phyloP scores from a whole-genome alignment of 495 filamentous ascomycete genomes.

The Mycothermus thermophilus region DNA sequence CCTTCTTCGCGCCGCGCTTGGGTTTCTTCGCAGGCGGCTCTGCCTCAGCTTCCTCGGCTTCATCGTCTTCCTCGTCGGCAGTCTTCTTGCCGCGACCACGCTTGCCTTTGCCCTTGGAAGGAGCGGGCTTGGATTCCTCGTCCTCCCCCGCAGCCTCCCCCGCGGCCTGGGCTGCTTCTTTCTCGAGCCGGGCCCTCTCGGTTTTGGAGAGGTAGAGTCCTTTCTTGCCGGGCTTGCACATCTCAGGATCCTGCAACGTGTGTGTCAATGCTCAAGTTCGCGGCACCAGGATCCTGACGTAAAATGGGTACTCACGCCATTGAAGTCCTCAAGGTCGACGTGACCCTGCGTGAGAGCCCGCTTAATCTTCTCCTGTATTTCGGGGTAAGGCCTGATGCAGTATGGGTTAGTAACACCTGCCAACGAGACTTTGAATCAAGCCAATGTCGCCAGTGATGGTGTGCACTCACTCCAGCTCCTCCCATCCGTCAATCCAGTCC shows the following conservation, averaged over 20 bases:
- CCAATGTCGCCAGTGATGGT: too few relatives aligned
- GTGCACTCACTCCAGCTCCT: conserved; percentile 42
- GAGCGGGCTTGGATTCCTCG: conserved; percentile 14
- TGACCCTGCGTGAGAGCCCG: conserved; percentile 54
- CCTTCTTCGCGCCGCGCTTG: conserved; percentile 11
- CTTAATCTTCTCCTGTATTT: conserved; percentile 47
- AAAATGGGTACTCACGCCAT: conserved; percentile 49
- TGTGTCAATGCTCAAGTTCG: neutral
- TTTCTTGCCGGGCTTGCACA: conserved; percentile 50
- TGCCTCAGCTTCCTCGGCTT: conserved; percentile 12
- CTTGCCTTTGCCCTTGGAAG: conserved; percentile 24
- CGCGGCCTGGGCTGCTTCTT: conserved; percentile 11
- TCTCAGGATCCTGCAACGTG: conserved; percentile 44
- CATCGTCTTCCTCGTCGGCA: conserved; percentile 13
- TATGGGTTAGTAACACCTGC: neutral
- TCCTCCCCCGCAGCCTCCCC: conserved; percentile 20
- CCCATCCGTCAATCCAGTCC: conserved; percentile 52
- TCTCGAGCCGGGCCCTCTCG: conserved; percentile 26
- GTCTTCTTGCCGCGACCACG: conserved; percentile 23
- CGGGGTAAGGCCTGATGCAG: conserved; percentile 20
- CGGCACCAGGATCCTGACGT: neutral
- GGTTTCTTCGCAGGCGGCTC: conserved; percentile 15
- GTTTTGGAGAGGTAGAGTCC: too few relatives aligned
- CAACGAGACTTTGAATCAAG: too few relatives aligned
- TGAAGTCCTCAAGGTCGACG: conserved; percentile 66